Conservation (phyloP, 805 yeast species). For the Hanseniaspora lindneri region DNA sequence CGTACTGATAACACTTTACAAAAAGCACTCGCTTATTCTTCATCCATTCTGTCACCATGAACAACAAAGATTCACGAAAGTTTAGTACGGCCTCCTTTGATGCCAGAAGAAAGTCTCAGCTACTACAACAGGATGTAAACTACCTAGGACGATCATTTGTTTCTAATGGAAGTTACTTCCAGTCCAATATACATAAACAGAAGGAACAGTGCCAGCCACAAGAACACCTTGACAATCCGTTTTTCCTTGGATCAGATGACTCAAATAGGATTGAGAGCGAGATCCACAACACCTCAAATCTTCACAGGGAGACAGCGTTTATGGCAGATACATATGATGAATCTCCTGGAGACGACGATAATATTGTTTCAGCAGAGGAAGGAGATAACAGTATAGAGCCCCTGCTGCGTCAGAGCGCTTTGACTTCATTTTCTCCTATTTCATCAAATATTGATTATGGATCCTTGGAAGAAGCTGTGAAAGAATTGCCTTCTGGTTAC, state of each 20-base stretch:
- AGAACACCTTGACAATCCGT: constrained; percentile 5
- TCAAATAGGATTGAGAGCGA: not conserved
- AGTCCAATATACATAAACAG: not conserved
- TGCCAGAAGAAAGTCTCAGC: constrained; percentile 8
- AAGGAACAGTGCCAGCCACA: too few species aligned
- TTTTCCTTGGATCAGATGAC: too few species aligned
- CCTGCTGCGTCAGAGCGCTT: not conserved
- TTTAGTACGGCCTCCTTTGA: too few species aligned
- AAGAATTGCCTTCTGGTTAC: too few species aligned
- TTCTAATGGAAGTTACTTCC: constrained; percentile 10
- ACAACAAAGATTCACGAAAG: too few species aligned
- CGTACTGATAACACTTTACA: too few species aligned
- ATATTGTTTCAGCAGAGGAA: not conserved
- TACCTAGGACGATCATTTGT: constrained; percentile 11
- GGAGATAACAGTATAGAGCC: too few species aligned
- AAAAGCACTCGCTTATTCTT: too few species aligned
- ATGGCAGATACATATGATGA: constrained; percentile 22
- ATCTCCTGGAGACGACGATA: not conserved
- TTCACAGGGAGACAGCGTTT: constrained; percentile 29
- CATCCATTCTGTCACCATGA: too few species aligned
- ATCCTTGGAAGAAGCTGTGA: not conserved
- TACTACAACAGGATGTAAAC: constrained; percentile 5
- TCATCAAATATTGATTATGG: constrained; percentile 9
- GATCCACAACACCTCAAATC: constrained; percentile 24
- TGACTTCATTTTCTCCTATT: not conserved